Evolutionary conservation across 805 yeast genomes (phyloP), one percentile per base, ranked within the genome.

Genomic region (Brettanomyces sp.): DNA sequence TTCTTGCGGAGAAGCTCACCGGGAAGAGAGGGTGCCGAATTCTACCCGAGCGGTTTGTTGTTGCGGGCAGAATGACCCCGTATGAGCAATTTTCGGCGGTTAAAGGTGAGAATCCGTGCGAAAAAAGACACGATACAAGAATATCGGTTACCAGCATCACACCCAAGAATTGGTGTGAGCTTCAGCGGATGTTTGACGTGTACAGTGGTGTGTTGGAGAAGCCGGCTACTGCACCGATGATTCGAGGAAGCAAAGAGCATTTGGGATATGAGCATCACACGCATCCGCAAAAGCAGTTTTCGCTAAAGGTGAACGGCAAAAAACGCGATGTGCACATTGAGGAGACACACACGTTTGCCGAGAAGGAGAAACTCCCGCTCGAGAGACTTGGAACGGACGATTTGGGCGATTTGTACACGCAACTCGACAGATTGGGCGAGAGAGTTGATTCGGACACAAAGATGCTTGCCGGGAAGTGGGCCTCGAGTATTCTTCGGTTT

Each of bases 141-240:
- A 57, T 80, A 13, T 73, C 80, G 1, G 88, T 83, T 4, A 81
- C 90, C 0, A 73, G 70, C 45, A 57, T 85, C 7, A 60, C 81
- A 9, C 75, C 82, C 0, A 68, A 73, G 32, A 61, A 70, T 13
- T 84, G 88, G 85, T 85, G 93, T 65, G 91, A 85, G 59, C 62
- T 84, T 41, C 64, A 78, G 37, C 69, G 65, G 18, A 69, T 73
- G 48, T 84, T 77, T 56, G 68, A 70, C 23, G 56, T 78, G 0
- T 83, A 74, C 52, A 64, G 70, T 21, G 63, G 71, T 5, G 46
- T 30, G 4, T 3, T 38, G 5, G 43, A 37, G n/a, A 39, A 33
- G 22, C 47, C 45, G 12, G 18, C 36, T 5, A 46, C 42, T 14
- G 32, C 13, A 18, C 28, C 43, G 9, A 47, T 54, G 51, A 12